These are phyloP conservation scores for Mortierella sp. DNA, from an alignment of 371 early-diverging fungal genomes.

Conservation along the genomic window DNA sequence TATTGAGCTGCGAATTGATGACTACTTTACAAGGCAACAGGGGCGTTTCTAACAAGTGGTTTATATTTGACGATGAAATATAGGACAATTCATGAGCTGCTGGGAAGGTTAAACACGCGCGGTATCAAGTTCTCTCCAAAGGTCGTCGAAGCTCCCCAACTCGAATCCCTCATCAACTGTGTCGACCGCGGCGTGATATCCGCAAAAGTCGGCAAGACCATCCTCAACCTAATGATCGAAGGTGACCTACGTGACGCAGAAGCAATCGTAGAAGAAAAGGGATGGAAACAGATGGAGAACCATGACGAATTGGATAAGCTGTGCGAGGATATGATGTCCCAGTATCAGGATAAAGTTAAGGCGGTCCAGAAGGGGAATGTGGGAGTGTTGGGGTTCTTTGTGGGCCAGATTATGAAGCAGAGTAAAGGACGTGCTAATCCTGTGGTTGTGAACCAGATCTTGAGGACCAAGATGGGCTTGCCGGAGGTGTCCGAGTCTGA, in stretches of 20 bases:
- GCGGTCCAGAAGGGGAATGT: conserved; percentile 59
- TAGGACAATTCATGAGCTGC: conserved; percentile 86
- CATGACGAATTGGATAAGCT: conserved; percentile 61
- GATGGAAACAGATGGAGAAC: conserved; percentile 78
- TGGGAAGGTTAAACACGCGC: conserved; percentile 79
- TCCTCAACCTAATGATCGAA: conserved; percentile 78
- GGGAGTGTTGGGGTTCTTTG: conserved; percentile 42
- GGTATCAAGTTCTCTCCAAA: conserved; percentile 67
- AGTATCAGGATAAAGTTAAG: conserved; percentile 71
- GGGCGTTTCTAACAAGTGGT: neutral
- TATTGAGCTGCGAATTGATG: neutral
- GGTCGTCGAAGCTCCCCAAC: conserved; percentile 69
- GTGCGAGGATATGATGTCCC: conserved; percentile 65
- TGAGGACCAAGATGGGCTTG: conserved; percentile 26
- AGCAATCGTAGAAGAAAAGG: conserved; percentile 77
- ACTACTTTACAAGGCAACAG: neutral
- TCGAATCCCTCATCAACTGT: conserved; percentile 77
- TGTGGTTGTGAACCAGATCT: conserved; percentile 30
- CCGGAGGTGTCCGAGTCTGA: neutral
- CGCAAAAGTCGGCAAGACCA: conserved; percentile 75
- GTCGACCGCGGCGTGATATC: conserved; percentile 72
- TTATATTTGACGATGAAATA: neutral
- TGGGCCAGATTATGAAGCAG: conserved; percentile 49
- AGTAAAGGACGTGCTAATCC: conserved; percentile 49
- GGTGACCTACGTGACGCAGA: conserved; percentile 64